Percentiles rank a stretch among this genome's conserved stretches.
phyloP scores from a whole-genome alignment of 257 asterid species.

The Salvia rosmarinus region DNA sequence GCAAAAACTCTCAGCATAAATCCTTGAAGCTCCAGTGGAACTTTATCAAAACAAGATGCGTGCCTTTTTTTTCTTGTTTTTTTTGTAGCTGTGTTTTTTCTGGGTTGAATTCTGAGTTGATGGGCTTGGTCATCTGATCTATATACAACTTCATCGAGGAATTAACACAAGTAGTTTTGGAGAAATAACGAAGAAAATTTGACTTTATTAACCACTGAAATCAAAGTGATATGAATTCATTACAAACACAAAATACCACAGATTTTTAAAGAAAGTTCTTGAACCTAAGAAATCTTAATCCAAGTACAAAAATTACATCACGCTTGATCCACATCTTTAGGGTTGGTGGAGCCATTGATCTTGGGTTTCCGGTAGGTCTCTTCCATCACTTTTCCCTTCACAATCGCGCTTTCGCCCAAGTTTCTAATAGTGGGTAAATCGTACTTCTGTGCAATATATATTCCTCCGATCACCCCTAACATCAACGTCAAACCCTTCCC shows the following conservation, averaged over 20 bases:
- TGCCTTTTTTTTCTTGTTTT: too few relatives aligned
- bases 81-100: too few relatives aligned
- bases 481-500: conserved; percentile 41
- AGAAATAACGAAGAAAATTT: not conserved
- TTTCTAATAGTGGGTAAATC: conserved; percentile 40
- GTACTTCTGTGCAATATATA: conserved; percentile 50
- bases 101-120: too few relatives aligned
- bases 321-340: not conserved
- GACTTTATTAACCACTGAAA: not conserved
- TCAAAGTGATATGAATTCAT: not conserved
- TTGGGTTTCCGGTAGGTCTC: conserved; percentile 45
- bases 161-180: not conserved
- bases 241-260: too few relatives aligned
- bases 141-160: too few relatives aligned
- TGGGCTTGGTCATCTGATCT: too few relatives aligned
- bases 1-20: too few relatives aligned
- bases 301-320: not conserved
- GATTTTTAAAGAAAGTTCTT: too few relatives aligned
- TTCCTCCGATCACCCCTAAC: conserved; percentile 46
- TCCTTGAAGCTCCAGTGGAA: too few relatives aligned
- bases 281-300: too few relatives aligned
- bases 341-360: not conserved
- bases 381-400: conserved; percentile 38
- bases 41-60: too few relatives aligned
- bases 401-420: not conserved